phyloP scores from a whole-genome alignment of 2,329 filamentous ascomycete genomes.

The Apiospora arundinis region DNA sequence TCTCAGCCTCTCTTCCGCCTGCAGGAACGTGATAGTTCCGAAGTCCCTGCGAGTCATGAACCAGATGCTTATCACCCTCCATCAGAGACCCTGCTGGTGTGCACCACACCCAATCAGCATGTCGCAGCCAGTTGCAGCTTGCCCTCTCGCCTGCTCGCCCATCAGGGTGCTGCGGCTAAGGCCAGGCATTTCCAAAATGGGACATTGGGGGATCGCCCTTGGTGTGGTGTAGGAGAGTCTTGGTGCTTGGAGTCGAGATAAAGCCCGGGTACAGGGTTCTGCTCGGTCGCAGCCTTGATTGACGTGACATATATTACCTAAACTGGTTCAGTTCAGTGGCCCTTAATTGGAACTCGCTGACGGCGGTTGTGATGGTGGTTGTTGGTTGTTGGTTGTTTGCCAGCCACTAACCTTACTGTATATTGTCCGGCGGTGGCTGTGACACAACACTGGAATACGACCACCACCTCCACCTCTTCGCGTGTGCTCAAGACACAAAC shows the following conservation, averaged over 20 bases:
- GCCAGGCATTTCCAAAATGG: conserved; percentile 4
- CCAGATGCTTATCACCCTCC: conserved; percentile 11
- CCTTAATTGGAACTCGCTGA: background rate
- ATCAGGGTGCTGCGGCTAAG: conserved; percentile 15
- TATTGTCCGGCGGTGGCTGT: background rate
- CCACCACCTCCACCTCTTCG: background rate
- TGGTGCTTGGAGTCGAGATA: conserved; percentile 9
- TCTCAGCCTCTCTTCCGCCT: conserved; percentile 9
- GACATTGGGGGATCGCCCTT: background rate
- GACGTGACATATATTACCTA: conserved; percentile 14
- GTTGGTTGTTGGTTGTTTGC: background rate
- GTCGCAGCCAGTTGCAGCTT: background rate
- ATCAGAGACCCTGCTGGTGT: background rate
- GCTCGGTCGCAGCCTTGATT: conserved; percentile 9
- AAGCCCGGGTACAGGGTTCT: conserved; percentile 16
- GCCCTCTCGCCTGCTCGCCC: background rate
- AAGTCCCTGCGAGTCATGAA: conserved; percentile 5
- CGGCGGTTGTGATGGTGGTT: background rate
- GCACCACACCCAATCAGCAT: background rate
- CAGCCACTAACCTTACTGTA: background rate
- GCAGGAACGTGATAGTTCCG: conserved; percentile 18
- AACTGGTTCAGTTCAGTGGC: background rate
- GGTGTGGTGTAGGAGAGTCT: background rate
- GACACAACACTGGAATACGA: background rate
- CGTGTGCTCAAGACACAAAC: conserved; percentile 2